Base-by-base conservation (phyloP, 2,329 filamentous ascomycete genomes). In the Xylariaceae sp. region DNA sequence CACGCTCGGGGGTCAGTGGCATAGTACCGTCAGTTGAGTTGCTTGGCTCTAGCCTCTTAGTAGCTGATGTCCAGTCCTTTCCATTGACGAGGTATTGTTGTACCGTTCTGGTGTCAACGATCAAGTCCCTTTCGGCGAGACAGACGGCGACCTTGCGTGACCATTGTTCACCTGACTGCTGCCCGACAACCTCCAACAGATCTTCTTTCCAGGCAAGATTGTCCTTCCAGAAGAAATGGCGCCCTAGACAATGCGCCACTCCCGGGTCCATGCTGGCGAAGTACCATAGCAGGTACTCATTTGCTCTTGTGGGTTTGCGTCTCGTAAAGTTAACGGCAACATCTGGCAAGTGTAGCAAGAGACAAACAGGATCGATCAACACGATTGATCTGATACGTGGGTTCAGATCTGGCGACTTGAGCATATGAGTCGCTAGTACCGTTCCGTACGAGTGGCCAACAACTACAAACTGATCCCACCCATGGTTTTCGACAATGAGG, bases 121-220 rank as follows among this genome's bases (percentile, higher is more conserved):
- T 84, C 31, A 84, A 57, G 60, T 85, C 82, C 37, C 68, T 64
- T 7, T 73, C 76, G 5, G 74, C 68, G 16, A 85, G 62, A 40
- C 66, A 73, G 1, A 83, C 77, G 0, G 74, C 78, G 9, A 79
- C 71, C 44, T 36, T 52, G 43, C 45, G 40, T 38, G 23, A 36
- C 39, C 46, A 24, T 33, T 34, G 34, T 28, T 28, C 31, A 24
- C 31, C 34, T 40, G 40, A 18, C 30, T 37, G 34, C 8, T 40
- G 28, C 34, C 36, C 39, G 14, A 33, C 29, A 21, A 48, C 44
- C 34, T 57, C 52, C 38, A 70, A 46, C 31, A 85, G 57, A 44
- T 84, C 78, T 33, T 85, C 77, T 49, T 76, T 78, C 82, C 83
- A 87, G 6, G 84, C 61, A 27, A 83, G 76, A 47, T 82, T 85